phyloP scores from a whole-genome alignment of 73 alveolate species.

The Uronychia setigera region DNA sequence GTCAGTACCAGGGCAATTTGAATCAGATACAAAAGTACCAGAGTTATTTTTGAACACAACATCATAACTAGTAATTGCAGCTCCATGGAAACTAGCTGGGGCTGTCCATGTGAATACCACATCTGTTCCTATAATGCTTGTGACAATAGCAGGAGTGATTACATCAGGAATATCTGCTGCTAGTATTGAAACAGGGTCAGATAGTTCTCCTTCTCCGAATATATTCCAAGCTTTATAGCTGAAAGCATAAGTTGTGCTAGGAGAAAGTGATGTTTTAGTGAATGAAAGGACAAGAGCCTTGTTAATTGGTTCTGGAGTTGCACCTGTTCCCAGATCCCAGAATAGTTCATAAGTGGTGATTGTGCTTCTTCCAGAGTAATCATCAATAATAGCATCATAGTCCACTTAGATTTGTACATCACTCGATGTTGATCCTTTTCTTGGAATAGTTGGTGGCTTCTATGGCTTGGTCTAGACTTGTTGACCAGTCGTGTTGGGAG shows the following conservation, averaged over 20 bases:
- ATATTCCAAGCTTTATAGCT: constrained; percentile 52
- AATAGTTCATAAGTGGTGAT: constrained; percentile 40
- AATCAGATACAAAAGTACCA: constrained; percentile 24
- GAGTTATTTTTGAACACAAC: neutral
- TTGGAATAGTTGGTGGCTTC: constrained; percentile 23
- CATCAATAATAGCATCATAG: constrained; percentile 20
- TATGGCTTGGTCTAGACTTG: constrained; percentile 28
- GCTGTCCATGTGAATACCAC: constrained; percentile 11
- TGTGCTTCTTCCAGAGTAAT: constrained; percentile 43
- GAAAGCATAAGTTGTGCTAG: constrained; percentile 43
- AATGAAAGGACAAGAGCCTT: neutral
- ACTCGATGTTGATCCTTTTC: constrained; percentile 30
- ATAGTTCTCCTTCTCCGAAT: constrained; percentile 42
- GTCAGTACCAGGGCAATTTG: constrained; percentile 30
- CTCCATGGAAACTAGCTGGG: constrained; percentile 25
- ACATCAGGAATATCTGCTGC: constrained; percentile 5
- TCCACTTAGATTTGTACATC: constrained; percentile 22
- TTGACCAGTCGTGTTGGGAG: constrained; percentile 22
- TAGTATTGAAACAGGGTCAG: constrained; percentile 11
- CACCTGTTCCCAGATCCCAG: constrained; percentile 54
- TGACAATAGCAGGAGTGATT: neutral
- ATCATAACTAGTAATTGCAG: constrained; percentile 32
- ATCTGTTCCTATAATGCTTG: neutral
- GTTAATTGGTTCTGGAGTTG: neutral
- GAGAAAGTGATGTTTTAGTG: constrained; percentile 6